These are phyloP conservation scores for Myriosclerotinia scirpicola DNA, from an alignment of 2,329 filamentous ascomycete species.

Conservation along the genomic window DNA sequence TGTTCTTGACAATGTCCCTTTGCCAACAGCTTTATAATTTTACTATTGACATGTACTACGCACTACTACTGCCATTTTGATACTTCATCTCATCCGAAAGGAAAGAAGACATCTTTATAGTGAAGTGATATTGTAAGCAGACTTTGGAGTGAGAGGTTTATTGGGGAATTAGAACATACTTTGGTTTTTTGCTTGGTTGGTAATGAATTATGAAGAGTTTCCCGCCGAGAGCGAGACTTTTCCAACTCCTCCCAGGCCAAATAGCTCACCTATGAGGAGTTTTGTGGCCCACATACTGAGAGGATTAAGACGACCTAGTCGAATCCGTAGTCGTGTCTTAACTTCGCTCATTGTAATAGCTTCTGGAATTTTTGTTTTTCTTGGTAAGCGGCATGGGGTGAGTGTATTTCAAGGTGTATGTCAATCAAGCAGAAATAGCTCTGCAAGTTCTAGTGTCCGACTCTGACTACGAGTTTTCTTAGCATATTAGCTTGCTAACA, in stretches of 20 bases:
- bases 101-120: background rate
- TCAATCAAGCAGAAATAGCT: background rate
- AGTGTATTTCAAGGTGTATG: background rate
- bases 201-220: slow-evolving; percentile 16
- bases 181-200: background rate
- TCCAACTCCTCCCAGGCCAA: background rate
- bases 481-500: background rate
- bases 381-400: slow-evolving; percentile 24
- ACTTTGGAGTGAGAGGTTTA: background rate
- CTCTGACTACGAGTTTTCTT: background rate
- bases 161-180: too few relatives aligned
- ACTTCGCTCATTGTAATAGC: slow-evolving; percentile 23
- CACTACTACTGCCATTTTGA: background rate
- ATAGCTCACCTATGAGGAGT: slow-evolving; percentile 24
- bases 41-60: background rate
- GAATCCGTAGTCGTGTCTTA: slow-evolving; percentile 28
- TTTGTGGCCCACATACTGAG: slow-evolving; percentile 28
- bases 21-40: background rate
- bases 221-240: background rate
- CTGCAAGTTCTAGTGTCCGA: background rate
- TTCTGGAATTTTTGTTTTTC: slow-evolving; percentile 25
- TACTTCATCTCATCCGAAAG: background rate
- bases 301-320: slow-evolving; percentile 29
- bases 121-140: background rate
- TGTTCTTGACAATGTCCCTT: background rate